Conservation (phyloP, 2,329 filamentous ascomycete species). For the Monosporascus sp. region DNA sequence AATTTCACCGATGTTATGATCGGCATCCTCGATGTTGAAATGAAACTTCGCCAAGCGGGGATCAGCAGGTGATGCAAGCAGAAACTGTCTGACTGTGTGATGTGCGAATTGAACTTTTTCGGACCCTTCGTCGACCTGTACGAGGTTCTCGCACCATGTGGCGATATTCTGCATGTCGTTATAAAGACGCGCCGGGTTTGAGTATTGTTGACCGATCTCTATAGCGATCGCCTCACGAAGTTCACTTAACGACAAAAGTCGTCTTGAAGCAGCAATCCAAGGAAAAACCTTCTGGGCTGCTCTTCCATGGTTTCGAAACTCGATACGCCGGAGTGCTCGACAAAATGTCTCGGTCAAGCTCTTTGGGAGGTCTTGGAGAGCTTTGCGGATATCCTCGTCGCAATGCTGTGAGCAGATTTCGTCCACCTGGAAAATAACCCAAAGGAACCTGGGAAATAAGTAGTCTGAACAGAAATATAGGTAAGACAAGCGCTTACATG, state of each 20-base stretch:
- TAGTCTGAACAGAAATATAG: neutral
- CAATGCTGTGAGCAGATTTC: slow-evolving; percentile 11
- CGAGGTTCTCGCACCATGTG: slow-evolving; percentile 12
- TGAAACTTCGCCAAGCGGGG: slow-evolving; percentile 9
- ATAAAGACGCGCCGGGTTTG: slow-evolving; percentile 15
- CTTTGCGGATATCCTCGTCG: slow-evolving; percentile 19
- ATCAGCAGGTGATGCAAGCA: slow-evolving; percentile 6
- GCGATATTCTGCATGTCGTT: slow-evolving; percentile 21
- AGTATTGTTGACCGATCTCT: slow-evolving; percentile 23
- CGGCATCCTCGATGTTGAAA: slow-evolving; percentile 19
- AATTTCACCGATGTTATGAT: slow-evolving; percentile 29
- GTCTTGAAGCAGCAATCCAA: slow-evolving; percentile 28
- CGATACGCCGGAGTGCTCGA: no score
- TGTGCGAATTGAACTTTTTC: slow-evolving; percentile 12
- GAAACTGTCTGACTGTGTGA: slow-evolving; percentile 24
- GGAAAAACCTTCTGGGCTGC: slow-evolving; percentile 21
- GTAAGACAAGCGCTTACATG: slow-evolving; percentile 22
- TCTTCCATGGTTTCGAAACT: slow-evolving; percentile 5
- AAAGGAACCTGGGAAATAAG: slow-evolving; percentile 12
- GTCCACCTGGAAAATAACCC: slow-evolving; percentile 12
- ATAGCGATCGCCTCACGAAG: slow-evolving; percentile 32
- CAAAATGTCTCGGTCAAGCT: slow-evolving; percentile 24
- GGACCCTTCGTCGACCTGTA: slow-evolving; percentile 13
- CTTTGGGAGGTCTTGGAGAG: slow-evolving; percentile 25
- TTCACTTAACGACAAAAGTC: slow-evolving; percentile 29